Conservation (phyloP, 192 early-diverging fungal genomes). For the Mortierella antarctica region DNA sequence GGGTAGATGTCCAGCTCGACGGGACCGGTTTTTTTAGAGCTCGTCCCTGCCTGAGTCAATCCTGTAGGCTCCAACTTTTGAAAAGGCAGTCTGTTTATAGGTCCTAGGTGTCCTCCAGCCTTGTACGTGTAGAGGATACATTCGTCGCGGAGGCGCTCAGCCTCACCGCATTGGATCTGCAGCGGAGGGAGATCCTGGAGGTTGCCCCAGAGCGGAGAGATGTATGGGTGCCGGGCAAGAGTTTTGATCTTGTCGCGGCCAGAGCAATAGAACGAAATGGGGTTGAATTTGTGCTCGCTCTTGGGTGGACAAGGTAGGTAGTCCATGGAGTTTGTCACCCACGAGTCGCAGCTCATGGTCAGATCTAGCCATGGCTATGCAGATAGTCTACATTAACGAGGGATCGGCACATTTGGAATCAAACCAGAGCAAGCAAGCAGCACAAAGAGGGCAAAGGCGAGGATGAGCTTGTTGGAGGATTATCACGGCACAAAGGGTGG, state of each 20-base stretch:
- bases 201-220: conserved; percentile 63
- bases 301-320: conserved; percentile 50
- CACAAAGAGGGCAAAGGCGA: not conserved
- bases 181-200: conserved; percentile 61
- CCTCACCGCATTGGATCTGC: conserved; percentile 65
- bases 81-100: conserved; percentile 14
- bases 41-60: not conserved
- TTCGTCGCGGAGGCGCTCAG: conserved; percentile 59
- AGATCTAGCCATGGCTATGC: conserved; percentile 67
- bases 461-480: not conserved
- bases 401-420: not conserved
- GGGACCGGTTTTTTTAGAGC: not conserved
- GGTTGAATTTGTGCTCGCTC: conserved; percentile 51
- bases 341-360: conserved; percentile 62
- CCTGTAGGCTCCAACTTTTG: not conserved
- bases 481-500: not conserved
- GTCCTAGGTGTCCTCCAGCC: conserved; percentile 28
- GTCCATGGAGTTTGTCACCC: conserved; percentile 53
- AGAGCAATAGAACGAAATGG: conserved; percentile 57
- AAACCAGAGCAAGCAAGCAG: not conserved
- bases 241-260: conserved; percentile 30
- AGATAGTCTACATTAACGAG: not conserved
- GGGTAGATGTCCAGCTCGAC: conserved; percentile 47
- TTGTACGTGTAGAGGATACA: conserved; percentile 53
- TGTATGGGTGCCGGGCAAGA: conserved; percentile 61